Percentiles rank a stretch among this genome's conserved stretches.
Evolutionary conservation across 345 rosid genomes (phyloP).

Genomic region (Jatropha curcas): DNA sequence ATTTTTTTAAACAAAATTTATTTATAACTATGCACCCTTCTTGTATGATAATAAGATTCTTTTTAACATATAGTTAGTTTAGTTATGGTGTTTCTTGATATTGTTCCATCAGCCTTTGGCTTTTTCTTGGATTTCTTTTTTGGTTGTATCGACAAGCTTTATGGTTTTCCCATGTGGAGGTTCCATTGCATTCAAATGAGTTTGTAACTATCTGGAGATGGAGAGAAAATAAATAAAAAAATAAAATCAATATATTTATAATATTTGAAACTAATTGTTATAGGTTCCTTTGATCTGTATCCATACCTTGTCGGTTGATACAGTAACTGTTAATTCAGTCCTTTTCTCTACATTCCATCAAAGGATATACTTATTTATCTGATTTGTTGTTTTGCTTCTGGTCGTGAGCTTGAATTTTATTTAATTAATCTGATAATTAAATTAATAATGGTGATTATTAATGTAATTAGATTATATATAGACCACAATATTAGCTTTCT

Average conservation of each 20-base stretch:
- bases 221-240: too few relatives aligned
- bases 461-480: constrained; percentile 15
- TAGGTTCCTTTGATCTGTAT: not conserved
- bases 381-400: not conserved
- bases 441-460: too few relatives aligned
- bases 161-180: constrained; percentile 13
- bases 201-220: not conserved
- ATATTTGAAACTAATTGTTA: not conserved
- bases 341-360: not conserved
- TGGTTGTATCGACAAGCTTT: constrained; percentile 2
- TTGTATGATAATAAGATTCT: too few relatives aligned
- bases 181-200: not conserved
- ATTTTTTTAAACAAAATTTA: too few relatives aligned
- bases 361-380: not conserved
- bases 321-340: constrained; percentile 9
- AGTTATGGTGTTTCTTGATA: too few relatives aligned
- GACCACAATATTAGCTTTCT: constrained; percentile 29
- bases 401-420: not conserved
- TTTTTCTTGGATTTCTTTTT: not conserved
- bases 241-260: not conserved
- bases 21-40: too few relatives aligned
- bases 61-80: too few relatives aligned
- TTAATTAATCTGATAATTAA: too few relatives aligned
- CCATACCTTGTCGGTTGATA: constrained; percentile 10
- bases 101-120: not conserved